Base-by-base conservation (phyloP, 257 asterid species). In the Penstemon davidsonii region DNA sequence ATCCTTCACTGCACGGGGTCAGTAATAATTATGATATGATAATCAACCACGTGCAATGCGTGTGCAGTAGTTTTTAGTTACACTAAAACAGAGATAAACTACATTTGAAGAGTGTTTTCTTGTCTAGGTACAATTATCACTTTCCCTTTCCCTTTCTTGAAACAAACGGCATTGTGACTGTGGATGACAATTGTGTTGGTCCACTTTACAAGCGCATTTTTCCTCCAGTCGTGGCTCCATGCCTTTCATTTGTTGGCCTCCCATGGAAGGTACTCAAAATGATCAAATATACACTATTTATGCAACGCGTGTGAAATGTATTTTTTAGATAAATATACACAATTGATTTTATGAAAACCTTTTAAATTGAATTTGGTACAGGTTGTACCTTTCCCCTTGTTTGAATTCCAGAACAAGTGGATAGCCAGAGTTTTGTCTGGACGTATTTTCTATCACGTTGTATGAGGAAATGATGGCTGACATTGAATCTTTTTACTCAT, bases 1-100 rank as follows among this genome's bases (percentile, higher is more conserved):
- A 93, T 93, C 78, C 82, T 93, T 74, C 90, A 93, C 72, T 93
- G 99, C 84, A 93, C 99, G 0, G 99, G 99, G 99, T 93, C 75
- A 25, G 88, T 74, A 15, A 12, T 9, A 11, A 63, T 55, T 52
- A 47, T 59, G 36, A 36, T n/a, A n/a, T n/a, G 39, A 47, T 40
- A 7, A 60, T n/a, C n/a, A n/a, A n/a, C n/a, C n/a, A n/a, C n/a
- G n/a, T n/a, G n/a, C n/a, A n/a, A n/a, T n/a, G n/a, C n/a, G n/a
- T n/a, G n/a, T n/a, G n/a, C n/a, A n/a, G n/a, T n/a, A n/a, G n/a
- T n/a, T n/a, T n/a, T n/a, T n/a, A n/a, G n/a, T n/a, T n/a, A n/a
- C n/a, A n/a, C n/a, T n/a, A n/a, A n/a, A n/a, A n/a, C n/a, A n/a
- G n/a, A n/a, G n/a, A n/a, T n/a, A n/a, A n/a, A n/a, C n/a, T n/a